Evolutionary conservation across 805 yeast genomes (phyloP), one percentile per base, ranked within the genome.

Genomic region (Pichia kluyveri): DNA sequence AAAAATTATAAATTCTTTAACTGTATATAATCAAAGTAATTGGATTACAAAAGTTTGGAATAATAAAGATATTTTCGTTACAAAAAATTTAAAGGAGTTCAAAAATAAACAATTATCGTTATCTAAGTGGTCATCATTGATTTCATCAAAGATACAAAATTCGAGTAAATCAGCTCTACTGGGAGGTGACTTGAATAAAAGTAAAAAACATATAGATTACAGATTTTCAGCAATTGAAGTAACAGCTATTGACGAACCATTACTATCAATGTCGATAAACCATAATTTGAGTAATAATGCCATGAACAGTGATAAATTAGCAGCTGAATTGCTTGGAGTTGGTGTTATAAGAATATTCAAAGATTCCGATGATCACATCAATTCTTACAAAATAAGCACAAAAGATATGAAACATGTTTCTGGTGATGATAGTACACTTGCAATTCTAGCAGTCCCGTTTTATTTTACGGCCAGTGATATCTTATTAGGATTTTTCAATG

Each of bases 391-490:
- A 32, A 50, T 58, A 9, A 59, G 54, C 9, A 41, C 39, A 11
- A 23, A 45, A 4, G 51, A 45, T 5, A 40, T 51, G 37, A 41
- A 41, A 9, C 45, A 46, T 26, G 54, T 56, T 6, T 38, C 66
- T 4, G 80, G 80, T 0, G 83, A 81, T 58, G 80, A 75, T 36
- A 76, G 88, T 1, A 83, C 84, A 67, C 77, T 86, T 5, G 80
- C 91, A 1, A 84, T 88, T 18, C 63, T 88, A n/a, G 89, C 95
- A 0, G 82, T 89, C 0, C 97, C 97, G 0, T 80, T 85, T 11
- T 90, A 89, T 61, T 83, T 89, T 63, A 82, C 95, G 0, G 86
- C 91, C 0, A 83, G 88, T 26, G 96, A 89, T 57, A 61, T 90
- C 26, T 62, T 89, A 5, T 46, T 62, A 19, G 95, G 91, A 6